Percentiles rank a stretch among this genome's conserved stretches.
phyloP scores from a whole-genome alignment of 2,329 filamentous ascomycete species.

The Venturia effusa region DNA sequence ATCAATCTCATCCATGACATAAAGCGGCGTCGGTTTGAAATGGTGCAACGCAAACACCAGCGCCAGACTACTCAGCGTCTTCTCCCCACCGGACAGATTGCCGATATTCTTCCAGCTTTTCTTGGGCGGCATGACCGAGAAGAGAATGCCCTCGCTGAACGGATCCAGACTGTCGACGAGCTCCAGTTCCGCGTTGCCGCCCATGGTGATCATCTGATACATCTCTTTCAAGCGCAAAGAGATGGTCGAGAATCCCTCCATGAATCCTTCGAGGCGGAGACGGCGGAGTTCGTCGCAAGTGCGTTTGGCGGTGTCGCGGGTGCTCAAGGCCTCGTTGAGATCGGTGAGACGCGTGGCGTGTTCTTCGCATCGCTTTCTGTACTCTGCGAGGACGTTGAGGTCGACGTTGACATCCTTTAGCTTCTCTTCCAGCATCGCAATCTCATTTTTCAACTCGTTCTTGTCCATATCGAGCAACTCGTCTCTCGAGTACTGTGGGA shows the following conservation, averaged over 20 bases:
- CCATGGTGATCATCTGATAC: slow-evolving; percentile 99
- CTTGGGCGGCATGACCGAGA: slow-evolving; percentile 98
- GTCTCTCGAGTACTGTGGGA: slow-evolving; percentile 70
- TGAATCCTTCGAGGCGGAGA: slow-evolving; percentile 87
- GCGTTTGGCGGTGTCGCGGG: slow-evolving; percentile 81
- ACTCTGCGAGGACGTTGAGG: slow-evolving; percentile 77
- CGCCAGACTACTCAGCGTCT: slow-evolving; percentile 86
- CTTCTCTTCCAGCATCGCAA: slow-evolving; percentile 58
- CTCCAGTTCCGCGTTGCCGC: slow-evolving; percentile 93
- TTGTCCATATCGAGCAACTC: slow-evolving; percentile 55
- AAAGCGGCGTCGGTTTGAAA: slow-evolving; percentile 93
- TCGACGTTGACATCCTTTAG: slow-evolving; percentile 83
- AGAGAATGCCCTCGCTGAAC: slow-evolving; percentile 92
- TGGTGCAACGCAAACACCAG: slow-evolving; percentile 97
- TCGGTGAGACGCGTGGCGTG: slow-evolving; percentile 74
- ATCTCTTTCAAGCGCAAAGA: slow-evolving; percentile 95
- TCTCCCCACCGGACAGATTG: slow-evolving; percentile 91
- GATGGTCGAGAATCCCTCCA: slow-evolving; percentile 93
- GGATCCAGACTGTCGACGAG: slow-evolving; percentile 93
- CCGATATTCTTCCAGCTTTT: slow-evolving; percentile 99
- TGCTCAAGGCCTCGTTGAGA: slow-evolving; percentile 62
- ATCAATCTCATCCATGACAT: slow-evolving; percentile 99
- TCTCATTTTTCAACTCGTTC: slow-evolving; percentile 50
- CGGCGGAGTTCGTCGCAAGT: slow-evolving; percentile 86
- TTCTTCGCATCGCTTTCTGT: slow-evolving; percentile 75